Evolutionary conservation across 768 basidiomycete species (phyloP).

Genomic region (Amanita phalloides): DNA sequence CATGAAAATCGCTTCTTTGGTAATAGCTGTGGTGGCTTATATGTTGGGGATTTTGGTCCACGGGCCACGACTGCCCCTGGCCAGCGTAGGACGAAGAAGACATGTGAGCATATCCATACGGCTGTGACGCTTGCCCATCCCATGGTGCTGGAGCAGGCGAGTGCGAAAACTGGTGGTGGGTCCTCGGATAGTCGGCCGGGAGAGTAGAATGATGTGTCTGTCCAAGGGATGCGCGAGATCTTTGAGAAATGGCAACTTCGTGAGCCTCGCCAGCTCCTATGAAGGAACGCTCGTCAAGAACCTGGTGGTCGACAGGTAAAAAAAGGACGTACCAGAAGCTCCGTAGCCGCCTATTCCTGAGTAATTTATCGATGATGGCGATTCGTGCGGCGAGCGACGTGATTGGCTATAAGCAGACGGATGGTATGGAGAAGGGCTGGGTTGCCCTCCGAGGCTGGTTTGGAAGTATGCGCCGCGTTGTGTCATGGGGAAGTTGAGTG

Average conservation of each 20-base stretch:
- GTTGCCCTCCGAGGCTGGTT: neutral
- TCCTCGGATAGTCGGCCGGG: neutral
- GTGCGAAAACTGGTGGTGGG: neutral
- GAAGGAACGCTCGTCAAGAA: neutral
- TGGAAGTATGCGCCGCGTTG: conserved; percentile 3
- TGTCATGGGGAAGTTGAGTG: conserved; percentile 1
- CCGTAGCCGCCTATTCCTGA: conserved; percentile 2
- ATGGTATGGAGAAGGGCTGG: neutral
- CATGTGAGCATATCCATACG: conserved; percentile 1
- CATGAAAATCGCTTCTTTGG: neutral
- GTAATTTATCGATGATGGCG: neutral
- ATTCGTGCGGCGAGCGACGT: conserved; percentile 1
- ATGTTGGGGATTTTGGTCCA: neutral
- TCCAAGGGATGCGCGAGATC: neutral
- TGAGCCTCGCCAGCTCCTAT: neutral
- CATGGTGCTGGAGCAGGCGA: neutral
- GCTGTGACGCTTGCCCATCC: neutral
- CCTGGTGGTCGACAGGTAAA: neutral
- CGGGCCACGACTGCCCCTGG: neutral
- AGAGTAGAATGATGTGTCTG: neutral
- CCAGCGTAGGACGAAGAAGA: neutral
- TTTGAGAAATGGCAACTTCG: neutral
- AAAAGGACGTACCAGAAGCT: neutral
- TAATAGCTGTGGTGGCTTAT: neutral
- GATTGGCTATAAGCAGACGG: neutral